Base-by-base conservation (phyloP, 139 green algal species). In the Pseudopediastrum boryanum region DNA sequence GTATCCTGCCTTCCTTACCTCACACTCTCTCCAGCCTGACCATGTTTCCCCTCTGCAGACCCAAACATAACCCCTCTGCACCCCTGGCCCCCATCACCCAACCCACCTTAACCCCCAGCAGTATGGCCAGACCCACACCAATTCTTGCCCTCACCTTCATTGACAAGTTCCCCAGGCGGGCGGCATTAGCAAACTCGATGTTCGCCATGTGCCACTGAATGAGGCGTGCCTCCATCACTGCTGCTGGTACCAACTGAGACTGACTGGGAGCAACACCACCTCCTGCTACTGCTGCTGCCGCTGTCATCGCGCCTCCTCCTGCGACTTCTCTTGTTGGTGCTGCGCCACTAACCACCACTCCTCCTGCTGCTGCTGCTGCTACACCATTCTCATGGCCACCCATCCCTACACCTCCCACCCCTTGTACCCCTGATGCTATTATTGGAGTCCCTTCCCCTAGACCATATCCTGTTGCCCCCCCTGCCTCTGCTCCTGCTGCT, bases 171-270 rank as follows among this genome's bases (percentile, higher is more conserved):
- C 33, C 31, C 56, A 95, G 50, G 7, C 39, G 39, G 9, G 84
- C 80, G 3, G 94, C 93, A 76, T 98, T 98, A 72, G 96, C 95
- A 86, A 98, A 99, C 87, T 99, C 96, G 25, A 98, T 84, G 75
- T 99, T 99, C 66, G 96, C 95, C 33, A 97, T 80, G 86, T 99
- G 96, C 96, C 96, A 99, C 66, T 97, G 77, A 62, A 98, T 86
- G 46, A 96, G 83, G 41, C 76, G 80, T 38, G 86, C 75, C 64
- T 87, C 74, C 50, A 84, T 59, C 35, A 8, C 73, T 44, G 58
- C 58, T 25, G 58, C 58, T 10, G 58, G 58, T 10, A 38, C 13
- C 19, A 9, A 27, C n/a, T 16, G 16, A 58, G 48, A 58, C 48
- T n/a, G 48, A 58, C 48, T 58, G 48, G 48, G 48, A 58, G n/a